Base-by-base conservation (phyloP, 169 alveolate genomes). In the Plasmodium billcollinsi region DNA sequence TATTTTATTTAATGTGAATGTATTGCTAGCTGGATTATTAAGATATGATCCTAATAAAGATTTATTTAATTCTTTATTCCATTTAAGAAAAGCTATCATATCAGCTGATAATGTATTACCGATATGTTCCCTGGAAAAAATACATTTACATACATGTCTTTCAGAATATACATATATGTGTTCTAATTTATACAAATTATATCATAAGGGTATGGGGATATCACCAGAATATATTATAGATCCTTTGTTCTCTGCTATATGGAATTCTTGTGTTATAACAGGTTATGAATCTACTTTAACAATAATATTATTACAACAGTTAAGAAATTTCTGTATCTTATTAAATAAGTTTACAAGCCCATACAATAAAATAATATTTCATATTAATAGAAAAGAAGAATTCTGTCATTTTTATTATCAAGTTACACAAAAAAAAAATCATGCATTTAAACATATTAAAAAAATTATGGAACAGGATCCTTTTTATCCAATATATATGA, bases 51-150 rank as follows among this genome's bases (percentile, higher is more conserved):
- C 96, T 39, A 95, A 95, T 11, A 88, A 93, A 69, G 93, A 94
- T 69, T 20, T 94, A 6, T 91, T 67, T 20, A 90, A 66, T 18
- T 93, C 98, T 14, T 88, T 94, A 54, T 61, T 58, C 20, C 89
- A 88, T 74, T 71, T 96, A 14, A 91, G 95, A 69, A 90, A 93
- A 15, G 97, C 97, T 52, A 61, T 90, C 0, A 71, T 96, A 58
- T 94, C 97, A 52, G 97, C 98, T 52, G 97, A 95, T 47, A 91
- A 91, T 24, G 96, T 96, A 43, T 72, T 96, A 70, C 98, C 98
- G 2, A 62, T 76, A 21, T 94, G 96, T 33, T 95, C 96, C 65
- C 93, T 93, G 47, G 97, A 95, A 56, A 96, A 95, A 90, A 95
- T 96, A 24, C 97, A 95, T 63, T 89, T 96, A 26, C 95, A 94